These are phyloP conservation scores for Ceratobasidium papillatum DNA, from an alignment of 1,284 basidiomycete species.

Conservation along the genomic window DNA sequence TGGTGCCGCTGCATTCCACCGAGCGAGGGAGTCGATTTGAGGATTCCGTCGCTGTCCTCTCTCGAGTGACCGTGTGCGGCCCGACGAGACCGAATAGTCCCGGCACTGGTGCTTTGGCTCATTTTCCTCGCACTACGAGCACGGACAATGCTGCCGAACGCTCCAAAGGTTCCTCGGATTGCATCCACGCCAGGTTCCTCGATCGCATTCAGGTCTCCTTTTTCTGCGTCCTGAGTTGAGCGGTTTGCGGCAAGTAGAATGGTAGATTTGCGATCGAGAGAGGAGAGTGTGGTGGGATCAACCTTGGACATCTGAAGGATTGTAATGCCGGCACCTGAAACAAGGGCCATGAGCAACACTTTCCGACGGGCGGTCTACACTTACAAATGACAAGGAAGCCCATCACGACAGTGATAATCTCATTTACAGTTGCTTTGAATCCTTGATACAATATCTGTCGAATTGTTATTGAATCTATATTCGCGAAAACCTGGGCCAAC, in stretches of 20 bases:
- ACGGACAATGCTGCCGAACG: constrained; percentile 88
- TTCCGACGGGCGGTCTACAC: constrained; percentile 45
- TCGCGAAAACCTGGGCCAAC: constrained; percentile 35
- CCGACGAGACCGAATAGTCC: constrained; percentile 41
- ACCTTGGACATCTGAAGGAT: constrained; percentile 97
- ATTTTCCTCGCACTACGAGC: constrained; percentile 63
- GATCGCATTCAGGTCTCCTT: constrained; percentile 55
- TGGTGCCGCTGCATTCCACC: constrained; percentile 63
- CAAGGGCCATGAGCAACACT: constrained; percentile 47
- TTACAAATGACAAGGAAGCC: constrained; percentile 58
- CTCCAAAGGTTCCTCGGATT: constrained; percentile 87
- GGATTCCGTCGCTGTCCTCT: constrained; percentile 18
- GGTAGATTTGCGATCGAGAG: constrained; percentile 85
- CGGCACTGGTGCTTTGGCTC: constrained; percentile 37
- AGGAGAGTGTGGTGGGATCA: constrained; percentile 75
- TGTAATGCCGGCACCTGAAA: constrained; percentile 76
- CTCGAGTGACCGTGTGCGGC: constrained; percentile 43
- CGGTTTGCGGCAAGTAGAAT: constrained; percentile 82
- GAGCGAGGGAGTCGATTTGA: not conserved
- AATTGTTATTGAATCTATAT: not conserved
- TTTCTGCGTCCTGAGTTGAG: constrained; percentile 64
- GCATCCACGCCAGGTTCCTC: constrained; percentile 90
- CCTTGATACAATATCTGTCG: constrained; percentile 87
- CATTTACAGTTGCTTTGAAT: constrained; percentile 70
- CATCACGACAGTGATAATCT: constrained; percentile 61